Evolutionary conservation across 1,284 basidiomycete species (phyloP).

Genomic region (Heterobasidion annosum): DNA sequence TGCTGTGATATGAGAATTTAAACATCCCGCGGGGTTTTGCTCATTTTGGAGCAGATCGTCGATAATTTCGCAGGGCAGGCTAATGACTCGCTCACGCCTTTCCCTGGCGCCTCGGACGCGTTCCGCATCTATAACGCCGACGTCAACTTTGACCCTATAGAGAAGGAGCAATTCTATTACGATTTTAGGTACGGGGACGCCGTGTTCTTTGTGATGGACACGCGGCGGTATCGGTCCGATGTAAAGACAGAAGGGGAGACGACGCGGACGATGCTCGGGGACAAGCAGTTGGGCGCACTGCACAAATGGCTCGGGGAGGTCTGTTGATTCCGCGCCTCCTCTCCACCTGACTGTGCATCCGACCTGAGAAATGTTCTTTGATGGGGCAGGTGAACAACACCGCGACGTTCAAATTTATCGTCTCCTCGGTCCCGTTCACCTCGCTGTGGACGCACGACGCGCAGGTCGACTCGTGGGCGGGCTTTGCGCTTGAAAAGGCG

Average conservation of each 20-base stretch:
- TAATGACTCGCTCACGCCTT: constrained; percentile 43
- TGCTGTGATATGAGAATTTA: not conserved
- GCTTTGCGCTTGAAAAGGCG: constrained; percentile 55
- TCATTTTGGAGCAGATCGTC: constrained; percentile 30
- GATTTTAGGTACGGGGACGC: constrained; percentile 60
- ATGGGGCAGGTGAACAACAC: constrained; percentile 57
- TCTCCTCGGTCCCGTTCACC: constrained; percentile 73
- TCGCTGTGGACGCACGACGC: constrained; percentile 70
- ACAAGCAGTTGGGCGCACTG: constrained; percentile 54
- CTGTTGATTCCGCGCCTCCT: constrained; percentile 4
- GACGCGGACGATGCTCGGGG: constrained; percentile 67
- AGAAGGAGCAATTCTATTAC: constrained; percentile 48
- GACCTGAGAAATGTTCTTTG: not conserved
- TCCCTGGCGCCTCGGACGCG: constrained; percentile 50
- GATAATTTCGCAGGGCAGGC: constrained; percentile 57
- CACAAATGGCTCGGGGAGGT: constrained; percentile 60
- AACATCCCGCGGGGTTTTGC: not conserved
- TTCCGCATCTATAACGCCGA: constrained; percentile 62
- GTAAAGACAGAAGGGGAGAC: constrained; percentile 29
- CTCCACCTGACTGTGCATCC: not conserved
- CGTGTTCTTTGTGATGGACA: constrained; percentile 79
- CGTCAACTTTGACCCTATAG: constrained; percentile 50
- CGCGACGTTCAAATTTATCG: constrained; percentile 75
- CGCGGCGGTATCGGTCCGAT: constrained; percentile 54
- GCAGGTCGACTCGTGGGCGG: constrained; percentile 65